Conservation (phyloP, 129 eudicot genomes). For the Smallanthus sonchifolius region DNA sequence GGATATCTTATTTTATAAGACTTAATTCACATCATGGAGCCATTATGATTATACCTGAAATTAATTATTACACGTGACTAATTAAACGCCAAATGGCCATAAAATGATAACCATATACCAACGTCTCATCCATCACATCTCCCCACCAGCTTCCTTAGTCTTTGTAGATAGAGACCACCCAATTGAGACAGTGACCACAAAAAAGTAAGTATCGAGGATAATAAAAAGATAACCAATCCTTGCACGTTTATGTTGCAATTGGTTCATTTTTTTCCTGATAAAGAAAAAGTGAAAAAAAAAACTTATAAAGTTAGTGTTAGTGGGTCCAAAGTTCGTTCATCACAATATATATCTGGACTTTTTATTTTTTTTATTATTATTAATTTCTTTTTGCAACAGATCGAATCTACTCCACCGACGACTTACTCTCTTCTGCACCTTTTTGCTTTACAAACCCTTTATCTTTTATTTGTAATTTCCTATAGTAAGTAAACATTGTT, state of each 20-base stretch:
- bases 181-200: not conserved
- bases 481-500: not conserved
- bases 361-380: not conserved
- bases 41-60: not conserved
- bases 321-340: not conserved
- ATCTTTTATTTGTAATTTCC: not conserved
- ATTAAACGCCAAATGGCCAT: not conserved
- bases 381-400: not conserved
- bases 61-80: not conserved
- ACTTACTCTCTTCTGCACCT: not conserved
- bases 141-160: conserved; percentile 8
- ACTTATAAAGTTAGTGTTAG: not conserved
- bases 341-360: not conserved
- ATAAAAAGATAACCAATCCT: not conserved
- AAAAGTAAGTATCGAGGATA: not conserved
- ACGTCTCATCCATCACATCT: conserved; percentile 1
- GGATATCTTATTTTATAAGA: not conserved
- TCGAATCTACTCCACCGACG: conserved; percentile 14
- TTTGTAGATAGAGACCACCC: conserved; percentile 14
- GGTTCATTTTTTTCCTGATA: not conserved
- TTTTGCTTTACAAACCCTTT: not conserved
- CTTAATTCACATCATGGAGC: not conserved
- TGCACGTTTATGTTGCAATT: conserved; percentile 17
- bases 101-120: conserved; percentile 1
- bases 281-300: conserved; percentile 5